A percentile compares a stretch with the other conserved stretches of the same genome.
Conservation (phyloP, 352 stramenopile species). For the Phytophthora europaea region DNA sequence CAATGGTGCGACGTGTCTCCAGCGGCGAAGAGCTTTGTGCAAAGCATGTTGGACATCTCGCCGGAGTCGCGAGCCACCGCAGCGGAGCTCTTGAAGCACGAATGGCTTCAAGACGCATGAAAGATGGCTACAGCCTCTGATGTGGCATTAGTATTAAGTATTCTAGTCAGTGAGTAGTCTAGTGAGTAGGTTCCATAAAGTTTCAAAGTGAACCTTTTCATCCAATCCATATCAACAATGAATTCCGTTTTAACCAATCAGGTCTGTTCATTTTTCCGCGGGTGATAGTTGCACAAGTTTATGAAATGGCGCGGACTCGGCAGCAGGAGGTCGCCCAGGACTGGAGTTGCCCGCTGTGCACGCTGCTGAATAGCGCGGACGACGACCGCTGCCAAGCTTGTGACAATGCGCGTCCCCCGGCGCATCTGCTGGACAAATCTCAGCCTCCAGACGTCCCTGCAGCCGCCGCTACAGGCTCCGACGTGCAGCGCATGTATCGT, state of each 20-base stretch:
- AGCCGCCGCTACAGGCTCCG: constrained; percentile 7
- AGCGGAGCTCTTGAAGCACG: constrained; percentile 61
- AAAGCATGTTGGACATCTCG: constrained; percentile 89
- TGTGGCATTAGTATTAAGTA: constrained; percentile 31
- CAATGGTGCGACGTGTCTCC: constrained; percentile 87
- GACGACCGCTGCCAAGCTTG: constrained; percentile 65
- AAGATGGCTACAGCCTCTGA: constrained; percentile 10
- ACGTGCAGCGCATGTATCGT: constrained; percentile 23
- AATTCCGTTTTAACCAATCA: not conserved
- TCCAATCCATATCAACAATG: not conserved
- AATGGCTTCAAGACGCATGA: constrained; percentile 58
- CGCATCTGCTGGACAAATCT: constrained; percentile 3
- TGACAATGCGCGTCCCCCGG: constrained; percentile 48
- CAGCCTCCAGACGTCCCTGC: constrained; percentile 4
- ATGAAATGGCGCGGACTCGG: constrained; percentile 45
- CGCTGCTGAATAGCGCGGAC: constrained; percentile 63
- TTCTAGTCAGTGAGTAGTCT: constrained; percentile 22
- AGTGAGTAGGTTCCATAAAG: constrained; percentile 14
- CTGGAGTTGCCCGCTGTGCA: constrained; percentile 80
- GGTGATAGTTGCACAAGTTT: constrained; percentile 20
- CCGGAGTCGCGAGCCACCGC: constrained; percentile 72
- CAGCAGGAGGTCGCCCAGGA: constrained; percentile 23
- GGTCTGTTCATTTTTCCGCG: constrained; percentile 16
- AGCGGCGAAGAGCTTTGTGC: constrained; percentile 89
- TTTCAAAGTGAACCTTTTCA: constrained; percentile 8